Conservation (phyloP, 1,139 yeast species). For the Blastobotrys indianensis region DNA sequence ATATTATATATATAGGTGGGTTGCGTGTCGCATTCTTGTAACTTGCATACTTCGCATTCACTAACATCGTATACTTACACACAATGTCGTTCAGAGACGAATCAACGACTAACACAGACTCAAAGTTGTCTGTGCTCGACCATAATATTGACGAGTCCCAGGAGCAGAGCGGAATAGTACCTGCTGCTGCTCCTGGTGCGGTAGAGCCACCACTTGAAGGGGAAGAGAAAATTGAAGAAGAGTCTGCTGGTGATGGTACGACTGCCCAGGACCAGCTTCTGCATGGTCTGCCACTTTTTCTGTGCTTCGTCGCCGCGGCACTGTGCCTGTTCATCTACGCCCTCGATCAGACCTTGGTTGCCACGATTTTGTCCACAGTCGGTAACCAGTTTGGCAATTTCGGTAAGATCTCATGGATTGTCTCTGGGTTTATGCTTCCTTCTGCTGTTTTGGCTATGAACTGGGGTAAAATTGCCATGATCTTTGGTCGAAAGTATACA, state of each 20-base stretch:
- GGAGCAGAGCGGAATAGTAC: too few relatives aligned
- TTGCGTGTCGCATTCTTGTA: too few relatives aligned
- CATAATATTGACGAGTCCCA: too few relatives aligned
- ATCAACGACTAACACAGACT: too few relatives aligned
- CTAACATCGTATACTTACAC: too few relatives aligned
- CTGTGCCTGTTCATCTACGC: slow-evolving; percentile 55
- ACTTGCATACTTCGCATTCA: too few relatives aligned
- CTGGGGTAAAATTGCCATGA: slow-evolving; percentile 58
- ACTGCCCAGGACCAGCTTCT: slow-evolving; percentile 32
- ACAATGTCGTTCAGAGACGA: too few relatives aligned
- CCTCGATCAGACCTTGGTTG: slow-evolving; percentile 61
- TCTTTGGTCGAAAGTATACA: slow-evolving; percentile 55
- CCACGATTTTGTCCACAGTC: slow-evolving; percentile 52
- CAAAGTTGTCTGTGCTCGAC: too few relatives aligned
- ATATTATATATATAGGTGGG: too few relatives aligned
- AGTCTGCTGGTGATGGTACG: slow-evolving; percentile 18
- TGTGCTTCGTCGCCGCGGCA: slow-evolving; percentile 44
- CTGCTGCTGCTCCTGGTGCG: too few relatives aligned
- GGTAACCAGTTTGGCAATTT: slow-evolving; percentile 51
- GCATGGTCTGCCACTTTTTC: slow-evolving; percentile 38
- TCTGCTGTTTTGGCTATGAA: slow-evolving; percentile 55
- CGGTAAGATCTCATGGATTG: slow-evolving; percentile 55
- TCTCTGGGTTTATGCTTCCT: slow-evolving; percentile 56
- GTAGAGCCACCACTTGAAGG: slow-evolving; percentile 2
- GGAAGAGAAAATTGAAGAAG: slow-evolving; percentile 11